These are phyloP conservation scores for Anthracocystis panici-leucophaei DNA, from an alignment of 1,284 basidiomycete genomes.

Conservation along the genomic window DNA sequence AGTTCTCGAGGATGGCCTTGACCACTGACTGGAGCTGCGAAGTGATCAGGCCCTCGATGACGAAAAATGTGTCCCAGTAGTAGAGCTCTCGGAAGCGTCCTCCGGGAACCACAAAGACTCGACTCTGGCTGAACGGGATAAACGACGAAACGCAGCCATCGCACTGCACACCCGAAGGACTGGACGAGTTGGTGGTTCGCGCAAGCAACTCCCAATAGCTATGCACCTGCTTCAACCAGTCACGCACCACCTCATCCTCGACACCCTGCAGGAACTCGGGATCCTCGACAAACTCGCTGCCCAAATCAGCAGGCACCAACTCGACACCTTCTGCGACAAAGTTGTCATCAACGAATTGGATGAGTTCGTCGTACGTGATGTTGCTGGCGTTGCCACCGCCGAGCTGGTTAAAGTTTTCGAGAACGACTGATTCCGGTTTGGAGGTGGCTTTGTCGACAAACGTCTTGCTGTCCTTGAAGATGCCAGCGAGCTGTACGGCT, in stretches of 20 bases:
- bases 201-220: constrained; percentile 85
- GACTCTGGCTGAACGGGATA: constrained; percentile 80
- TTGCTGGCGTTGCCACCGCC: constrained; percentile 73
- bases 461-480: constrained; percentile 86
- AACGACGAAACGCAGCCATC: constrained; percentile 81
- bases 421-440: constrained; percentile 74
- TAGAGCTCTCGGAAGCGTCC: constrained; percentile 75
- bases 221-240: constrained; percentile 82
- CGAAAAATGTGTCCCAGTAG: constrained; percentile 62
- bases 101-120: constrained; percentile 89
- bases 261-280: constrained; percentile 82
- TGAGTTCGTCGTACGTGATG: constrained; percentile 71
- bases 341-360: constrained; percentile 80
- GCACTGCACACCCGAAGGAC: constrained; percentile 71
- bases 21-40: constrained; percentile 81
- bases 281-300: constrained; percentile 75
- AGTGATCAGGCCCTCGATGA: constrained; percentile 78
- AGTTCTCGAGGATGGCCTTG: constrained; percentile 73
- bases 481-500: constrained; percentile 81
- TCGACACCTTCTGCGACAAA: constrained; percentile 88
- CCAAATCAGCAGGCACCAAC: constrained; percentile 75
- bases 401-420: constrained; percentile 78
- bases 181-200: constrained; percentile 80
- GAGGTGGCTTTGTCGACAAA: constrained; percentile 79
- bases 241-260: constrained; percentile 78